phyloP scores from a whole-genome alignment of 345 rosid species.

The Acer saccharum region DNA sequence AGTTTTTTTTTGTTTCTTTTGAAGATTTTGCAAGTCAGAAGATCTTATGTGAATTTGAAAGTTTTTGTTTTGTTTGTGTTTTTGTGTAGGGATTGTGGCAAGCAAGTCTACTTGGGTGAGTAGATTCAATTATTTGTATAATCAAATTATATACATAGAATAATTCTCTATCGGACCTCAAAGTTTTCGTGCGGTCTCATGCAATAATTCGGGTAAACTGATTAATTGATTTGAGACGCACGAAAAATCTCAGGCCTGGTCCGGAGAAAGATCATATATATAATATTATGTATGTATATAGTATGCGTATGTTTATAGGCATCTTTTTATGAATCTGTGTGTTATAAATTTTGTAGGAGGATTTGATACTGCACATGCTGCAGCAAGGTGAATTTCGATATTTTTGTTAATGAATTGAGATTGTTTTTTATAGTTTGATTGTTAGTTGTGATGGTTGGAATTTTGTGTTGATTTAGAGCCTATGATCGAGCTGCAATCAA shows the following conservation, averaged over 20 bases:
- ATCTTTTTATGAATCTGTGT: slow-evolving; percentile 14
- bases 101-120: slow-evolving; percentile 81
- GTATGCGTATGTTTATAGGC: neutral
- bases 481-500: slow-evolving; percentile 91
- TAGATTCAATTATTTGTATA: neutral
- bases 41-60: too few species aligned
- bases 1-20: neutral
- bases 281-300: too few species aligned
- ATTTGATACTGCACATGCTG: slow-evolving; percentile 87
- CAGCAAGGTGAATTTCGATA: slow-evolving; percentile 62
- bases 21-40: too few species aligned
- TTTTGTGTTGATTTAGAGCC: slow-evolving; percentile 43
- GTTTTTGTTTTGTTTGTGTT: neutral
- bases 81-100: slow-evolving; percentile 79
- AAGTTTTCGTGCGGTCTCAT: too few species aligned
- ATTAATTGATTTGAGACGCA: too few species aligned
- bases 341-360: slow-evolving; percentile 52
- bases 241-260: too few species aligned
- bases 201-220: too few species aligned
- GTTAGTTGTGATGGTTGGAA: neutral
- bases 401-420: neutral
- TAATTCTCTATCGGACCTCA: too few species aligned
- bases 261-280: too few species aligned
- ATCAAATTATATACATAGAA: too few species aligned
- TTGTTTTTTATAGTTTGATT: neutral